phyloP scores from a whole-genome alignment of 2,329 filamentous ascomycete species.

The Zymoseptoria passerinii region DNA sequence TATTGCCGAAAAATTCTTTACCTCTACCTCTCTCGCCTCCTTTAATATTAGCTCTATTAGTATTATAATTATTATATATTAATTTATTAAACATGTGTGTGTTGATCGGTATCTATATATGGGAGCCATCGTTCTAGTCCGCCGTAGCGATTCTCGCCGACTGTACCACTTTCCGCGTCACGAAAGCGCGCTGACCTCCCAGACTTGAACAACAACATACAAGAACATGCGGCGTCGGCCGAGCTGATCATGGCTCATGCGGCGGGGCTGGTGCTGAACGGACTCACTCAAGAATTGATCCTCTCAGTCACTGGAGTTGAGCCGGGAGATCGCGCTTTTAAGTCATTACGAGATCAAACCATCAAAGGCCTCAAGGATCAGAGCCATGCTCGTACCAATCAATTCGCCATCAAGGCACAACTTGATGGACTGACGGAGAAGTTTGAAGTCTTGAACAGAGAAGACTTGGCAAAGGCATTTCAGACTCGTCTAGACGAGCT shows the following conservation, averaged over 20 bases:
- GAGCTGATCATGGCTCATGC: constrained; percentile 58
- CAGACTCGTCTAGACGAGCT: constrained; percentile 53
- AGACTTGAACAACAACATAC: neutral
- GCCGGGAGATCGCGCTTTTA: constrained; percentile 24
- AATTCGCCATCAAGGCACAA: constrained; percentile 39
- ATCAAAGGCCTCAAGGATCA: constrained; percentile 33
- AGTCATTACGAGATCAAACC: constrained; percentile 33
- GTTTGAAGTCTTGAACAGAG: constrained; percentile 70
- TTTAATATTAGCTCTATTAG: too few species aligned
- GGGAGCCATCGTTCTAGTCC: neutral
- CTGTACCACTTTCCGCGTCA: neutral
- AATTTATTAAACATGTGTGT: too few species aligned
- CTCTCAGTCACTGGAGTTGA: constrained; percentile 49
- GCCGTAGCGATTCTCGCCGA: neutral
- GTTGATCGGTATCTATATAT: too few species aligned
- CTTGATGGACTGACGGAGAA: constrained; percentile 64
- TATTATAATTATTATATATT: too few species aligned
- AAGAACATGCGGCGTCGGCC: neutral
- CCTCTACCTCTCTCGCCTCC: too few species aligned
- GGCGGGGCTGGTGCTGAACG: constrained; percentile 54
- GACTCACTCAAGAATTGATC: constrained; percentile 64
- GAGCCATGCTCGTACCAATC: constrained; percentile 39
- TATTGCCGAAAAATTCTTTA: too few species aligned
- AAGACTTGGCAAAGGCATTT: constrained; percentile 67
- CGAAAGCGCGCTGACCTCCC: neutral